These are phyloP conservation scores for Juglanconis sp. DNA, from an alignment of 2,329 filamentous ascomycete species.

Conservation along the genomic window DNA sequence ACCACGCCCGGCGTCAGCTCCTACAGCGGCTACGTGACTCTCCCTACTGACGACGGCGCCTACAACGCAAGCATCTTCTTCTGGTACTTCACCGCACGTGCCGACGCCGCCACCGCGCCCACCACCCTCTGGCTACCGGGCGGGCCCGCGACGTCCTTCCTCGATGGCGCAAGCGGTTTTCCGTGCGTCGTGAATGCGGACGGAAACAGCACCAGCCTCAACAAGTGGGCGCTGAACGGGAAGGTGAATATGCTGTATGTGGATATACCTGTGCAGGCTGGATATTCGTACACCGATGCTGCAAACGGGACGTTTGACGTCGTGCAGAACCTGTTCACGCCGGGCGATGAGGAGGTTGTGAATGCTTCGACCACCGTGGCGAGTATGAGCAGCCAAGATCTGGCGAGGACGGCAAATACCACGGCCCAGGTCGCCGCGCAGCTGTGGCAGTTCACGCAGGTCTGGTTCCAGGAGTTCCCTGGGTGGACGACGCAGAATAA, in stretches of 20 bases:
- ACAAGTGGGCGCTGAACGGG: slow-evolving; percentile 62
- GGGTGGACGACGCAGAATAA: slow-evolving; percentile 45
- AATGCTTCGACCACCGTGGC: slow-evolving; percentile 42
- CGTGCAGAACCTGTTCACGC: slow-evolving; percentile 18
- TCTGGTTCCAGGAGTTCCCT: slow-evolving; percentile 54
- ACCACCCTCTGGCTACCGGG: slow-evolving; percentile 62
- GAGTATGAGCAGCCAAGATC: slow-evolving; percentile 46
- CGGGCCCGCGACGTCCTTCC: slow-evolving; percentile 56
- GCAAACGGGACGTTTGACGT: slow-evolving; percentile 23
- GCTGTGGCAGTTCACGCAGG: slow-evolving; percentile 54
- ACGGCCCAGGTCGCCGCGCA: slow-evolving; percentile 47
- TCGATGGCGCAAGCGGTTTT: slow-evolving; percentile 50
- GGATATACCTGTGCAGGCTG: slow-evolving; percentile 52
- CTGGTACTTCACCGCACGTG: slow-evolving; percentile 52
- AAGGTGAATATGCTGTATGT: slow-evolving; percentile 67
- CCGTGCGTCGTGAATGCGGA: slow-evolving; percentile 52
- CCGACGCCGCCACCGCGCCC: slow-evolving; percentile 50
- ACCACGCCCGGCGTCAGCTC: slow-evolving; percentile 52
- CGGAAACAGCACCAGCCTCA: slow-evolving; percentile 46
- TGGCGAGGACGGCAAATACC: slow-evolving; percentile 40
- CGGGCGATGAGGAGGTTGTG: slow-evolving; percentile 28
- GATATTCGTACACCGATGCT: slow-evolving; percentile 29
- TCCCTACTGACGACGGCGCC: slow-evolving; percentile 32
- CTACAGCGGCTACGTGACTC: slow-evolving; percentile 57
- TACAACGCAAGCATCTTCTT: slow-evolving; percentile 61